Conservation (phyloP, 345 rosid genomes). For the Atalantia buxifolia region DNA sequence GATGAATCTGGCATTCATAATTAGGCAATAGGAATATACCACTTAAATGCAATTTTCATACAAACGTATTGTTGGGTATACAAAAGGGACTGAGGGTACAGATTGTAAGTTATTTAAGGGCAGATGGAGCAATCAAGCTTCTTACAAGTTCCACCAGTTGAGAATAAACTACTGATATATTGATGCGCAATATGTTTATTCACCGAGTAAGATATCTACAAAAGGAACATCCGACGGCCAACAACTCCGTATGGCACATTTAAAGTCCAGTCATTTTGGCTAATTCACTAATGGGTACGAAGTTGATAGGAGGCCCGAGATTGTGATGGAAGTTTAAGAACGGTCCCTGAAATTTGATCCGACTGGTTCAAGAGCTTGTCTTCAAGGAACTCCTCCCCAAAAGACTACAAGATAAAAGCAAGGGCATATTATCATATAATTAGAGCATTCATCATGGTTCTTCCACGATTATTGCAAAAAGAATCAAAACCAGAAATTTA, state of each 20-base stretch:
- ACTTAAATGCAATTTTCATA: neutral
- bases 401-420: neutral
- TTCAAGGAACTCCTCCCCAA: neutral
- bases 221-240: too few species aligned
- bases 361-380: neutral
- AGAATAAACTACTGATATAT: neutral
- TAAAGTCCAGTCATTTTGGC: neutral
- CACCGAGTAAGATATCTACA: neutral
- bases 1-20: neutral
- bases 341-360: neutral
- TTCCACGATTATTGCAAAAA: neutral
- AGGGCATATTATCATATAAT: neutral
- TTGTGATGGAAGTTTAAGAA: slow-evolving; percentile 1
- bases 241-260: neutral
- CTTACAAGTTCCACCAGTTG: neutral
- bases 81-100: neutral
- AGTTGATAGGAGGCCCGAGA: neutral
- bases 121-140: neutral
- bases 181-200: neutral
- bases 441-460: neutral
- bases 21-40: neutral
- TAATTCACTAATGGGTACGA: neutral
- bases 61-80: neutral
- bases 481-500: neutral
- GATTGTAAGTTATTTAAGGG: neutral